These are phyloP conservation scores for Penicillium italicum DNA, from an alignment of 2,329 filamentous ascomycete genomes.

Conservation along the genomic window DNA sequence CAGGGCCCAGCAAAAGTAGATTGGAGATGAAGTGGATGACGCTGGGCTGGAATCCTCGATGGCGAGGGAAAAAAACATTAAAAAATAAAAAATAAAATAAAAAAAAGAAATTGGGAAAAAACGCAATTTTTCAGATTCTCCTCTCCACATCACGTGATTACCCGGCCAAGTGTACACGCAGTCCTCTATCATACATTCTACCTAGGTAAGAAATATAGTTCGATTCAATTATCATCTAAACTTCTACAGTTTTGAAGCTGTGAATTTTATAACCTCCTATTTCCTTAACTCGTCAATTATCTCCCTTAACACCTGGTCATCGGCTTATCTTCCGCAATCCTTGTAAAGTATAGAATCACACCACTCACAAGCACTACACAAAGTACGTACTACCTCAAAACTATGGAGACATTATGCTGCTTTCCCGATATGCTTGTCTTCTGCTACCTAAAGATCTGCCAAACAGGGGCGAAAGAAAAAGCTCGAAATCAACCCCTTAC, in stretches of 20 bases:
- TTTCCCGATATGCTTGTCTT: slow-evolving; percentile 18
- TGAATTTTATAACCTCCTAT: not conserved
- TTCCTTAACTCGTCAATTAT: not conserved
- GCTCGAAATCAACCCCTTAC: slow-evolving; percentile 45
- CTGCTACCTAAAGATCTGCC: slow-evolving; percentile 31
- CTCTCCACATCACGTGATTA: slow-evolving; percentile 25
- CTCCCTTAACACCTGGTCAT: not conserved
- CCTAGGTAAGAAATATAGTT: not conserved
- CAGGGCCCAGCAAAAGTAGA: slow-evolving; percentile 14
- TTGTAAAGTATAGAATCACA: slow-evolving; percentile 5
- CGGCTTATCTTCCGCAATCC: slow-evolving; percentile 8
- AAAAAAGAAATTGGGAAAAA: slow-evolving; percentile 14
- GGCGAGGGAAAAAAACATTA: slow-evolving; percentile 21
- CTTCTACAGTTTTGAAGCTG: not conserved
- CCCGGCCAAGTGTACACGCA: too few species aligned
- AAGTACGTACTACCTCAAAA: slow-evolving; percentile 1
- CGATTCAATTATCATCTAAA: not conserved
- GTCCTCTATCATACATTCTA: not conserved
- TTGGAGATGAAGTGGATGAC: slow-evolving; percentile 24
- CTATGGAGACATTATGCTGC: slow-evolving; percentile 12
- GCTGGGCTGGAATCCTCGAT: slow-evolving; percentile 24
- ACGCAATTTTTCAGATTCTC: slow-evolving; percentile 10
- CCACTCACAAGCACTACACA: not conserved
- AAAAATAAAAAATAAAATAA: slow-evolving; percentile 19
- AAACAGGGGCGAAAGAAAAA: slow-evolving; percentile 55